Evolutionary conservation across 495 filamentous ascomycete species (phyloP).

Genomic region (Aspergillus nanangensis): DNA sequence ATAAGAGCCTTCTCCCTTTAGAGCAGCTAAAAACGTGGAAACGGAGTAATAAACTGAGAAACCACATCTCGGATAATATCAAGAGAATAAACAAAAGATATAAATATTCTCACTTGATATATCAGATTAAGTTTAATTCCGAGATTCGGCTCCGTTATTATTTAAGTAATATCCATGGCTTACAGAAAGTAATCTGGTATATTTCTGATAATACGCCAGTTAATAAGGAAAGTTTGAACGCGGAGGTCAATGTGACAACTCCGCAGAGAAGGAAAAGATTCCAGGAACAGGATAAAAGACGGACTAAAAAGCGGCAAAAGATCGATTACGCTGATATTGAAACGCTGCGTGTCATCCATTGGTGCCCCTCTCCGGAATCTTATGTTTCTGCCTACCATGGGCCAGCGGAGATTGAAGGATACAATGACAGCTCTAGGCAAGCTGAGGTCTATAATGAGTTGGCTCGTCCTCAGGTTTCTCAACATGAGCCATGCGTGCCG

Average conservation of each 20-base stretch:
- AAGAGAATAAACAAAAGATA: neutral
- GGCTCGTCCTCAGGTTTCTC: neutral
- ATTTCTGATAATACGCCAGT: neutral
- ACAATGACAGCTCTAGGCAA: neutral
- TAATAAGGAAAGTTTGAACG: neutral
- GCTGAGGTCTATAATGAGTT: neutral
- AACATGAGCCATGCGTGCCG: neutral
- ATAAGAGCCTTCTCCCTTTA: neutral
- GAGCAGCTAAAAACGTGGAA: neutral
- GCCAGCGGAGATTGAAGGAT: neutral
- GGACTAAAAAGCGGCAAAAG: neutral
- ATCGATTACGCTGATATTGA: neutral
- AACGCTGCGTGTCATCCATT: neutral
- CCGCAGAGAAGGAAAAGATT: no score
- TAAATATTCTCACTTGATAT: conserved; percentile 1
- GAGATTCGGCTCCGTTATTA: conserved; percentile 3
- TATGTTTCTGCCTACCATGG: neutral
- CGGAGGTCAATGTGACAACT: neutral
- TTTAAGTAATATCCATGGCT: conserved; percentile 2
- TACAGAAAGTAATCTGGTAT: conserved; percentile 4
- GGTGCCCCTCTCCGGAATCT: neutral
- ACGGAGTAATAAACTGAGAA: neutral
- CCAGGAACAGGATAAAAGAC: neutral
- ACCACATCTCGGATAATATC: neutral
- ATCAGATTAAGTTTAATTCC: conserved; percentile 3